Evolutionary conservation across 176 grass and related monocot species (phyloP).

Genomic region (Tuctoria greenei): DNA sequence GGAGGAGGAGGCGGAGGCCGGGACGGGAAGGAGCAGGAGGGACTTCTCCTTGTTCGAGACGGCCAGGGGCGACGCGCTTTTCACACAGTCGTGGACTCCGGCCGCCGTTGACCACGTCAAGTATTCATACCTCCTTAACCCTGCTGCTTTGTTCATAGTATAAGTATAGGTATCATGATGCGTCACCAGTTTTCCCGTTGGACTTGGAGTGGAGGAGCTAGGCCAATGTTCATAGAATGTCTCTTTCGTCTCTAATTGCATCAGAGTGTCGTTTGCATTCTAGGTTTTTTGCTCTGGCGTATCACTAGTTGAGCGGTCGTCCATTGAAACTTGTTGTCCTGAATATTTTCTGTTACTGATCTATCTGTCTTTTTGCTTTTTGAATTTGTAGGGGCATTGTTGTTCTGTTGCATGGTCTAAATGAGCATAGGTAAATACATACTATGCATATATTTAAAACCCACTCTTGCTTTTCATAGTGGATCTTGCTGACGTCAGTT

Average conservation of each 20-base stretch:
- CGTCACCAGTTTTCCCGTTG: neutral
- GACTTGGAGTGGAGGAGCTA: neutral
- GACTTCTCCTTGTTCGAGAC: constrained; percentile 69
- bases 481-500: constrained; percentile 43
- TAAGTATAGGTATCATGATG: too few relatives aligned
- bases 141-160: neutral
- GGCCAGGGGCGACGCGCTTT: constrained; percentile 67
- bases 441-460: neutral
- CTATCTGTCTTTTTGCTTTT: constrained; percentile 15
- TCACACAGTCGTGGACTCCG: constrained; percentile 90
- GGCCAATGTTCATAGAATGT: neutral
- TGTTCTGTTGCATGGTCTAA: constrained; percentile 84
- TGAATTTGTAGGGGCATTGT: constrained; percentile 62
- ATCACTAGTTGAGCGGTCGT: neutral
- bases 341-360: neutral
- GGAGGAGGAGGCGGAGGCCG: constrained; percentile 54
- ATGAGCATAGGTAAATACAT: constrained; percentile 87
- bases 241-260: neutral
- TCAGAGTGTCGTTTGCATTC: too few relatives aligned
- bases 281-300: neutral
- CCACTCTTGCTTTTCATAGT: constrained; percentile 26
- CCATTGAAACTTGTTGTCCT: constrained; percentile 1
- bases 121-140: constrained; percentile 32
- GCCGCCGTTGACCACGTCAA: constrained; percentile 26
- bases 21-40: constrained; percentile 32